Conservation (phyloP, 495 filamentous ascomycete genomes). For the Hypoxylon subgilvum region DNA sequence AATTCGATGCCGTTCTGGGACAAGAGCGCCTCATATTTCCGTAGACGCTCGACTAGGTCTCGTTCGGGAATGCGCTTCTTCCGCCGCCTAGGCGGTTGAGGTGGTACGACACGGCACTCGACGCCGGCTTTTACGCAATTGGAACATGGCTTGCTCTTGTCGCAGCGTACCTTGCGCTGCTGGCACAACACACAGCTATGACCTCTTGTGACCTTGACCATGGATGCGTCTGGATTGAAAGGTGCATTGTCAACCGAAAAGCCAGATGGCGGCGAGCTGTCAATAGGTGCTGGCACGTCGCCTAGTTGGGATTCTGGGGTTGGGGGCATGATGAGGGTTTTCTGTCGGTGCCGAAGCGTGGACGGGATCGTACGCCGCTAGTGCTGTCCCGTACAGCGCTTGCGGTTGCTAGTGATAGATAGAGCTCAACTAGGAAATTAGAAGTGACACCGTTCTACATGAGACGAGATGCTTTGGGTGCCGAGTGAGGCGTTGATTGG, state of each 20-base stretch:
- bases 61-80: conserved; percentile 62
- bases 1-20: conserved; percentile 58
- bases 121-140: conserved; percentile 67
- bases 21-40: conserved; percentile 61
- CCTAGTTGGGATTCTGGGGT: conserved; percentile 44
- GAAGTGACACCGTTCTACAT: conserved; percentile 37
- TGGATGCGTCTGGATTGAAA: conserved; percentile 42
- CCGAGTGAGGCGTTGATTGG: conserved; percentile 35
- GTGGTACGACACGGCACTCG: conserved; percentile 66
- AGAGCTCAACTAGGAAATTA: conserved; percentile 34
- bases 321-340: conserved; percentile 37
- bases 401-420: conserved; percentile 24
- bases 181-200: conserved; percentile 71
- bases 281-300: conserved; percentile 40
- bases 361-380: conserved; percentile 34
- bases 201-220: conserved; percentile 58
- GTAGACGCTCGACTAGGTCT: conserved; percentile 58
- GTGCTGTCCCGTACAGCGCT: conserved; percentile 19
- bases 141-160: conserved; percentile 67
- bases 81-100: conserved; percentile 62
- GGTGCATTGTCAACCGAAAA: conserved; percentile 44
- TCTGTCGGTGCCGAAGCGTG: conserved; percentile 40
- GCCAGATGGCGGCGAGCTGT: conserved; percentile 43
- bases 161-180: conserved; percentile 71
- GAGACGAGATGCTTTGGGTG: conserved; percentile 30